Base-by-base conservation (phyloP, 2,329 filamentous ascomycete genomes). In the Zymoseptoria ardabiliae region DNA sequence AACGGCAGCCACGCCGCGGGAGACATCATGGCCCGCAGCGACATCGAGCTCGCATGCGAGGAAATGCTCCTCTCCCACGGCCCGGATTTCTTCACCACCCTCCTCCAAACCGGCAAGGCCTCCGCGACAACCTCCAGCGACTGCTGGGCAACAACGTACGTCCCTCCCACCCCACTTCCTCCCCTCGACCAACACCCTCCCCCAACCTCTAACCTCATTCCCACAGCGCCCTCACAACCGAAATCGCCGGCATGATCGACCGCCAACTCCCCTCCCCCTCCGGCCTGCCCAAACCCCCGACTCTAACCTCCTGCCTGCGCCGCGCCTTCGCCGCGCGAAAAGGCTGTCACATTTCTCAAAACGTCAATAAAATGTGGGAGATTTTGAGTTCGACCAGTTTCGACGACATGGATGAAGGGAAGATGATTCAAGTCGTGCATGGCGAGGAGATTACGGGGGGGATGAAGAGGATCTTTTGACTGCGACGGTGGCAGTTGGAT, bases 1-100 rank as follows among this genome's bases (percentile, higher is more conserved):
- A 63, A 68, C 23, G 61, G 58, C 35, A 58, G 52, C 1, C 63
- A 56, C 48, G 55, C 54, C 3, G 57, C 57, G 1, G 67, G 63
- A 9, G 66, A 70, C 55, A 50, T 62, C 5, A 61, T 63, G 45
- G 59, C 60, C 21, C 57, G 70, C n/a, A 65, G 62, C 19, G 71
- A 73, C 54, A 65, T 72, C 23, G 71, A 74, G 57, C 56, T 73
- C 22, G 69, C 68, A 5, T 66, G 65, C 19, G 69, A 74, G 57
- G 72, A 74, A 61, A 65, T 71, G 58, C 55, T 72, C 17, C 62
- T 74, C 11, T 57, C 59, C 19, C 58, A 69, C 28, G 72, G 72
- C 0, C 68, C 70, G 13, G 61, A 62, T 8, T 70, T 71, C 53
- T 69, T 72, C 55, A 55, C 68, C 13, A 63, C 61, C 8, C 55